phyloP scores from a whole-genome alignment of 495 filamentous ascomycete genomes.

The Penicillium macrosclerotiorum region DNA sequence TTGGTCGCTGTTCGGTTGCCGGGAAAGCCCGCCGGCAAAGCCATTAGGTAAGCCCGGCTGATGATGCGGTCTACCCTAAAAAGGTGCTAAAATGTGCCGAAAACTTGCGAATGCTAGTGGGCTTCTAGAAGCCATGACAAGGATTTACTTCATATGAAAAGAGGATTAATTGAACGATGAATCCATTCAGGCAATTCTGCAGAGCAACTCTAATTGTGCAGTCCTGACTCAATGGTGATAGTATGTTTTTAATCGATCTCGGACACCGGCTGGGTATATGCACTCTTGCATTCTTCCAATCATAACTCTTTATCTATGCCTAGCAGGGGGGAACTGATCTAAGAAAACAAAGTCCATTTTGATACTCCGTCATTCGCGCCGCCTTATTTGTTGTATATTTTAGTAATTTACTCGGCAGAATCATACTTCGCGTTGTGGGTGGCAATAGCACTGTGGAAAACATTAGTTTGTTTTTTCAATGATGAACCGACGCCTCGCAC shows the following conservation, averaged over 20 bases:
- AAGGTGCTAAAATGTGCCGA: neutral
- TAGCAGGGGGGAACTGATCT: neutral
- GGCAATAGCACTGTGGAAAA: conserved; percentile 58
- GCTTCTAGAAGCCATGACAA: too few relatives aligned
- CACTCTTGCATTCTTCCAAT: conserved; percentile 4
- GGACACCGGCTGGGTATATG: neutral
- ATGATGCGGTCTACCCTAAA: neutral
- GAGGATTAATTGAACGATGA: too few relatives aligned
- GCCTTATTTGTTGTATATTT: too few relatives aligned
- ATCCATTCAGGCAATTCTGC: too few relatives aligned
- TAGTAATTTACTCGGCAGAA: conserved; percentile 34
- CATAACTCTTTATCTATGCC: conserved; percentile 4
- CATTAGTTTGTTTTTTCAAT: neutral
- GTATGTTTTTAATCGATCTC: neutral
- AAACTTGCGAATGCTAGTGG: too few relatives aligned
- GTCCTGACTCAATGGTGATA: neutral
- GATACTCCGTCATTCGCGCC: conserved; percentile 2
- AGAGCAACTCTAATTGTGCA: too few relatives aligned
- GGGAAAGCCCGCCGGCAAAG: conserved; percentile 38
- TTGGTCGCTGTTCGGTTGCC: conserved; percentile 39
- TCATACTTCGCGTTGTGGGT: conserved; percentile 70
- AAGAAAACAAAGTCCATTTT: conserved; percentile 7
- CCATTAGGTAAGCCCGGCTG: conserved; percentile 7
- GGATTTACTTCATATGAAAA: too few relatives aligned
- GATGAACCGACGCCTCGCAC: too few relatives aligned